A percentile compares a stretch with the other conserved stretches of the same genome.
Conservation (phyloP, 495 filamentous ascomycete genomes). For the Clohesyomyces aquaticus region DNA sequence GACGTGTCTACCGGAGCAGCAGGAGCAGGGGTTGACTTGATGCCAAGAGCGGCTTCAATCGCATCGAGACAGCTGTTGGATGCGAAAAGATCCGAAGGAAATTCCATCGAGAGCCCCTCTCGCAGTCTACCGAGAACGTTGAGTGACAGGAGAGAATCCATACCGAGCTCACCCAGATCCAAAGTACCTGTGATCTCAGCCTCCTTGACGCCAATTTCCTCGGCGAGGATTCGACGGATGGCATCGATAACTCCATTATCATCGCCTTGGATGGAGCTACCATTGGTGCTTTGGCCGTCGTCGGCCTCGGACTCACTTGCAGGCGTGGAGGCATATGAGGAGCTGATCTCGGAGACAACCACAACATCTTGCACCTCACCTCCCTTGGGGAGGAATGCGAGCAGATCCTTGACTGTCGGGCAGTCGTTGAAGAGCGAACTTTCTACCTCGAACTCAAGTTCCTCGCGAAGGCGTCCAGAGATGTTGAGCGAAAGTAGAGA, state of each 20-base stretch:
- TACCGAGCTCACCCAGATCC: slow-evolving; percentile 21
- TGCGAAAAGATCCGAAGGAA: slow-evolving; percentile 48
- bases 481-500: slow-evolving; percentile 55
- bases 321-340: slow-evolving; percentile 28
- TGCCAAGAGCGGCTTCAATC: slow-evolving; percentile 49
- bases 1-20: slow-evolving; percentile 33
- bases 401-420: slow-evolving; percentile 53
- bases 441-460: slow-evolving; percentile 48
- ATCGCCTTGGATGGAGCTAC: slow-evolving; percentile 24
- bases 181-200: slow-evolving; percentile 28
- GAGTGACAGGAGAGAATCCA: slow-evolving; percentile 33
- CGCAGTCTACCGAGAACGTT: slow-evolving; percentile 21
- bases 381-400: slow-evolving; percentile 11
- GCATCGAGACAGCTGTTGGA: slow-evolving; percentile 48
- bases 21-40: slow-evolving; percentile 27
- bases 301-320: slow-evolving; percentile 26
- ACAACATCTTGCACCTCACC: slow-evolving; percentile 11
- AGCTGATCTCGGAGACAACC: slow-evolving; percentile 27
- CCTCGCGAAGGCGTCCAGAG: slow-evolving; percentile 45
- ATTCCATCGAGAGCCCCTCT: slow-evolving; percentile 40
- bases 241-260: slow-evolving; percentile 17
- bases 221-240: slow-evolving; percentile 25
- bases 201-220: slow-evolving; percentile 34
- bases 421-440: slow-evolving; percentile 59
- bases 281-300: slow-evolving; percentile 22